A percentile compares a stretch with the other conserved stretches of the same genome.
phyloP scores from a whole-genome alignment of 176 grass and related monocot genomes.

The Carex littledalei region DNA sequence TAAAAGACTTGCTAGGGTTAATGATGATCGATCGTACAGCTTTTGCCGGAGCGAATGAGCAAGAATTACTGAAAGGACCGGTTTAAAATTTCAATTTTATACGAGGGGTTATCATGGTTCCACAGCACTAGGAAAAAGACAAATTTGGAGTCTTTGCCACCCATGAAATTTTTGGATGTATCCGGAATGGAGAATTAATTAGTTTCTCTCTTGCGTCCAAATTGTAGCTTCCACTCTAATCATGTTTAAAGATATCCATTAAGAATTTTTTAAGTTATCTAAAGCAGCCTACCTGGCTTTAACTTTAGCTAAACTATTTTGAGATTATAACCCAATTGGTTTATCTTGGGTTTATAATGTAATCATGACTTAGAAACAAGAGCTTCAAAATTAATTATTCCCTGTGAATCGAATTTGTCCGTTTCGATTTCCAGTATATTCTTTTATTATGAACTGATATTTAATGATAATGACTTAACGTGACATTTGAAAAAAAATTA shows the following conservation, averaged over 20 bases:
- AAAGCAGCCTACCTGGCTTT: conserved; percentile 5
- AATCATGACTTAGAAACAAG: background rate
- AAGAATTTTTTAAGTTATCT: conserved; percentile 13
- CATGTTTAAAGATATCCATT: conserved; percentile 25
- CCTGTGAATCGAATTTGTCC: background rate
- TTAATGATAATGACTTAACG: background rate
- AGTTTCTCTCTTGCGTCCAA: background rate
- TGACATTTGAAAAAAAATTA: background rate
- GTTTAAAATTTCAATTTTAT: background rate
- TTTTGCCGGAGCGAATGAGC: background rate
- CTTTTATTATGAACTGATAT: background rate
- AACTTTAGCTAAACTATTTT: conserved; percentile 8
- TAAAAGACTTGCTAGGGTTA: background rate
- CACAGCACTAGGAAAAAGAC: background rate
- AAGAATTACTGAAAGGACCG: background rate
- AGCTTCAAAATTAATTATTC: background rate
- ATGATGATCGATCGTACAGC: background rate
- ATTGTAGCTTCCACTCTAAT: conserved; percentile 26
- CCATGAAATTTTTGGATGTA: conserved; percentile 9
- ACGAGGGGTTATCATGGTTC: background rate
- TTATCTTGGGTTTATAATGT: background rate
- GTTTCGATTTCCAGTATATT: background rate
- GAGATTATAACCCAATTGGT: conserved; percentile 6
- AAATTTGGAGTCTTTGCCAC: conserved; percentile 13
- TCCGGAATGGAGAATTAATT: background rate